A percentile compares a stretch with the other conserved stretches of the same genome.
These are phyloP conservation scores for Termitomyces sp. DNA, from an alignment of 768 basidiomycete genomes.

Conservation along the genomic window DNA sequence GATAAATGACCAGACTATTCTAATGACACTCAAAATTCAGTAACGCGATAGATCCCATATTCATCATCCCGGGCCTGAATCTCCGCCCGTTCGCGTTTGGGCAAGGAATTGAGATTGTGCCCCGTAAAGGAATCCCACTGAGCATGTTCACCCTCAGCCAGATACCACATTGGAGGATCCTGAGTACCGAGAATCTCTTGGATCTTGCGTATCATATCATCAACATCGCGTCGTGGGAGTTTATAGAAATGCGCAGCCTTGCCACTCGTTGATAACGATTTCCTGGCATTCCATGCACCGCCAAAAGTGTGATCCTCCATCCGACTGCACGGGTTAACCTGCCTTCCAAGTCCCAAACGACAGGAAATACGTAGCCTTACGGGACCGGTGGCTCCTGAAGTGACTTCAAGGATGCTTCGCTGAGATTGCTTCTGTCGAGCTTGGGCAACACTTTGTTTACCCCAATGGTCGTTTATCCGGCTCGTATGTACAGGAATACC, in stretches of 20 bases:
- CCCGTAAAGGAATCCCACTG: background rate
- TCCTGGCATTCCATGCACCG: background rate
- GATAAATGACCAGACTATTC: no score
- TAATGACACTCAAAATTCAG: no score
- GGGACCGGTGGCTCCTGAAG: background rate
- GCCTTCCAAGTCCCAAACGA: background rate
- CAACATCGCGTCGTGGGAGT: background rate
- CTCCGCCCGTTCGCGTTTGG: no score
- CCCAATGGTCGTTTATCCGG: background rate
- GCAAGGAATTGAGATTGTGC: background rate
- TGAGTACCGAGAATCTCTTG: background rate
- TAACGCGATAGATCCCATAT: no score
- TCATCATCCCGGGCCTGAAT: no score
- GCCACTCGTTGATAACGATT: background rate
- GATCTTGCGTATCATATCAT: background rate
- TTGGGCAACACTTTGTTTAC: background rate
- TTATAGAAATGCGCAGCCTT: background rate
- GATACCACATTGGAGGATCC: background rate
- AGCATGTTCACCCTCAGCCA: background rate
- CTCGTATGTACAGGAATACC: background rate
- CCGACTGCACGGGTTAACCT: background rate
- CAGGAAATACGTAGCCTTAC: background rate
- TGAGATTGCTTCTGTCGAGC: background rate
- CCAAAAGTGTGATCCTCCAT: background rate
- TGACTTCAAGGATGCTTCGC: background rate